Conservation (phyloP, 1,284 basidiomycete genomes). For the Quambalaria eucalypti region DNA sequence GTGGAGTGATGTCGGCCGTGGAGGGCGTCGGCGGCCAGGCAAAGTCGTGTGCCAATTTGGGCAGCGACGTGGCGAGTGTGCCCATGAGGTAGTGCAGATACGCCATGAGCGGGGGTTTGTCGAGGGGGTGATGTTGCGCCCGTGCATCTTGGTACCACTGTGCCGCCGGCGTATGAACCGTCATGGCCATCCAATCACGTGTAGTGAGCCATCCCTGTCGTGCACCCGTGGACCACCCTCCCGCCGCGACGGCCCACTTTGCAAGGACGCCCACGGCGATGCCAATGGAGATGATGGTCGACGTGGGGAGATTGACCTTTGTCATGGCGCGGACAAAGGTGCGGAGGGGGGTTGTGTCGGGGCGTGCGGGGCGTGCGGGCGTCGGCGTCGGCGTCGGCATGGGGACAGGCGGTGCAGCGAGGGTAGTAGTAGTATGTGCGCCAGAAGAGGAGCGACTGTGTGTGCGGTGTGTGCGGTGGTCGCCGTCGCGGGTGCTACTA, state of each 20-base stretch:
- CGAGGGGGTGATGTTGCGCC: slow-evolving; percentile 80
- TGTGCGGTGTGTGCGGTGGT: neutral
- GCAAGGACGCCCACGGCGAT: slow-evolving; percentile 16
- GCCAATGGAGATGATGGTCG: slow-evolving; percentile 11
- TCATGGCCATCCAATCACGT: slow-evolving; percentile 86
- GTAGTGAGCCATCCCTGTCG: slow-evolving; percentile 70
- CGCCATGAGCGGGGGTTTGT: slow-evolving; percentile 77
- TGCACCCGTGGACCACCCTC: slow-evolving; percentile 20
- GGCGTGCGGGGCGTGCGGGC: no score
- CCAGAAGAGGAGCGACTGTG: no score
- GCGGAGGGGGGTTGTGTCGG: slow-evolving; percentile 29
- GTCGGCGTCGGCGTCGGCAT: no score
- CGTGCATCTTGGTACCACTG: no score
- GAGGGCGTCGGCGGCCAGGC: no score
- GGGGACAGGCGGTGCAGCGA: no score
- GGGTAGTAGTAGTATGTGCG: no score
- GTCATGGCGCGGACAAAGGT: slow-evolving; percentile 26
- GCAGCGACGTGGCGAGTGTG: no score
- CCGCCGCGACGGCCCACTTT: slow-evolving; percentile 22
- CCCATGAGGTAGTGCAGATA: slow-evolving; percentile 47
- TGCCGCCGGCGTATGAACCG: no score
- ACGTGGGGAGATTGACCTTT: slow-evolving; percentile 20
- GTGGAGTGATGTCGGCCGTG: no score
- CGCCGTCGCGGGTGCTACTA: neutral
- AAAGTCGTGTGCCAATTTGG: no score